phyloP scores from a whole-genome alignment of 257 asterid species.

The Solanum chiquidenum region DNA sequence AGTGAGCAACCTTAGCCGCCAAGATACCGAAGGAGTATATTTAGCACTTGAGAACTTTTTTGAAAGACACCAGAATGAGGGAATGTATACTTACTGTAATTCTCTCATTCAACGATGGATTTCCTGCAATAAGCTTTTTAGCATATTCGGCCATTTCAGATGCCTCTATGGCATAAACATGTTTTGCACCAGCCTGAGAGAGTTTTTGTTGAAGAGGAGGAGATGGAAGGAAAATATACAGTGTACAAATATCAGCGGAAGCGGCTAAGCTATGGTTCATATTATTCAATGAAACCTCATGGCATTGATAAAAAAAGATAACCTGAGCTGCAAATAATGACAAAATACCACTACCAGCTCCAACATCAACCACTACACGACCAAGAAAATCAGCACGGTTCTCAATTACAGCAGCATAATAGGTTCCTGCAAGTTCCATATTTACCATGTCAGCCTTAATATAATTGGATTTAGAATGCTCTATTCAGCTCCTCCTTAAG shows the following conservation, averaged over 20 bases:
- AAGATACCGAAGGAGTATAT: neutral
- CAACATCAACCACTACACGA: slow-evolving; percentile 96
- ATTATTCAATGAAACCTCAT: neutral
- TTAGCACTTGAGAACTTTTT: neutral
- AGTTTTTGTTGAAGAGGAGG: neutral
- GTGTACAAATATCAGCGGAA: slow-evolving; percentile 5
- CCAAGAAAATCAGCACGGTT: slow-evolving; percentile 75
- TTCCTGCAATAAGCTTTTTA: slow-evolving; percentile 76
- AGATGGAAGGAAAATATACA: neutral
- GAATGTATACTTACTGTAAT: slow-evolving; percentile 53
- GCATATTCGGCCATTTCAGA: slow-evolving; percentile 99
- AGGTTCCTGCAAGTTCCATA: slow-evolving; percentile 43
- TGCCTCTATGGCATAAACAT: slow-evolving; percentile 99
- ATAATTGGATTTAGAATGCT: neutral
- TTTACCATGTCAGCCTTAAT: neutral
- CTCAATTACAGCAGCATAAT: slow-evolving; percentile 98
- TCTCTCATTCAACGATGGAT: slow-evolving; percentile 58
- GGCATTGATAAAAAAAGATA: neutral
- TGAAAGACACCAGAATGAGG: neutral
- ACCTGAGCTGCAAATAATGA: slow-evolving; percentile 99
- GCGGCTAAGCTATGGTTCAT: slow-evolving; percentile 3
- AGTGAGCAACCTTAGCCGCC: neutral
- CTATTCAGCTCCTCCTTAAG: neutral
- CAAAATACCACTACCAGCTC: slow-evolving; percentile 99
- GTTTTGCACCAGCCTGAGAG: slow-evolving; percentile 91